These are phyloP conservation scores for Sicyos baderoa DNA, from an alignment of 306 rosid species.

Conservation along the genomic window DNA sequence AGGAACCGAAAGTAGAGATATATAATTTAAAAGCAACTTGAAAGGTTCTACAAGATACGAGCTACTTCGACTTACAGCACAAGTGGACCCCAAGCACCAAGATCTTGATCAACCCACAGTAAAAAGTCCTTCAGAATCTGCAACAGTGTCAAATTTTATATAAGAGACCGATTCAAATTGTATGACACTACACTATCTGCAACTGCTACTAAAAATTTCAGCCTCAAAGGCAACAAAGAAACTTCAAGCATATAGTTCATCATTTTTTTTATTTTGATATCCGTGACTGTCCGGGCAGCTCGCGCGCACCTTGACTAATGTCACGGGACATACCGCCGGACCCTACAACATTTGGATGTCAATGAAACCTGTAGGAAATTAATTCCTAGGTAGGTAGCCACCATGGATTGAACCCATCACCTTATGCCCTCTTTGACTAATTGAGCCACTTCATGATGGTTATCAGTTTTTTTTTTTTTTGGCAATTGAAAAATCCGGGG, in stretches of 20 bases:
- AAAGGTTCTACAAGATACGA: neutral
- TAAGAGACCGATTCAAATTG: neutral
- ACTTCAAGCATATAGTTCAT: neutral
- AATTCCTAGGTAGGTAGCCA: too few relatives aligned
- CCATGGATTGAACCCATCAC: too few relatives aligned
- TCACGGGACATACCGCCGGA: too few relatives aligned
- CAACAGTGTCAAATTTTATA: slow-evolving; percentile 5
- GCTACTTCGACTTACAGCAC: slow-evolving; percentile 46
- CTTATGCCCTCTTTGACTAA: too few relatives aligned
- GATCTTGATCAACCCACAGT: slow-evolving; percentile 61
- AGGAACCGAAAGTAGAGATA: neutral
- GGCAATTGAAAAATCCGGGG: too few relatives aligned
- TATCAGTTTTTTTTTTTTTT: too few relatives aligned
- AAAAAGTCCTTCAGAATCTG: slow-evolving; percentile 75
- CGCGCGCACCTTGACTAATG: too few relatives aligned
- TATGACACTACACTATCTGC: neutral
- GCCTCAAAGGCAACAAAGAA: neutral
- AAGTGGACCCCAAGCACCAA: slow-evolving; percentile 84
- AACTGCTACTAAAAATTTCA: neutral
- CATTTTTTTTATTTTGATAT: too few relatives aligned
- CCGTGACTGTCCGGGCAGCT: too few relatives aligned
- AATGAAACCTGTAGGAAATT: too few relatives aligned
- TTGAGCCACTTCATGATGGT: too few relatives aligned
- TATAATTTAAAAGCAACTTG: neutral
- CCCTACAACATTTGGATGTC: too few relatives aligned